Percentiles rank a stretch among this genome's conserved stretches.
These are phyloP conservation scores for Tolypocladium album DNA, from an alignment of 2,329 filamentous ascomycete genomes.

Conservation along the genomic window DNA sequence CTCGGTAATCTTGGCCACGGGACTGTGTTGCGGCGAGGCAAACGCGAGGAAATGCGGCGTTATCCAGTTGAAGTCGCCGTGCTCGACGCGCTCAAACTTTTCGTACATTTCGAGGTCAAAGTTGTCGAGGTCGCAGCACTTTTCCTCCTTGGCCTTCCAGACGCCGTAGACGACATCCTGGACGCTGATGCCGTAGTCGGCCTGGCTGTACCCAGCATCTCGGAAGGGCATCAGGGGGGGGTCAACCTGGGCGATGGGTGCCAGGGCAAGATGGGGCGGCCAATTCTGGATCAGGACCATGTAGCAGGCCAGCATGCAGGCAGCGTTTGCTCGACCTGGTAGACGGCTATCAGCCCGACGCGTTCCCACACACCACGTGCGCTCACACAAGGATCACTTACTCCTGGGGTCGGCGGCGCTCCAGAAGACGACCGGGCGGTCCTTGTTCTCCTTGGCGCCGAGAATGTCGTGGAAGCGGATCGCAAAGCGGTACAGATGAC, in stretches of 20 bases:
- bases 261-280: slow-evolving; percentile 90
- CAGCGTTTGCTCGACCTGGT: slow-evolving; percentile 78
- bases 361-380: not conserved
- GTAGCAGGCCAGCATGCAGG: slow-evolving; percentile 91
- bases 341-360: not conserved
- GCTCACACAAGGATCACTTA: slow-evolving; percentile 33
- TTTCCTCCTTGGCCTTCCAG: slow-evolving; percentile 97
- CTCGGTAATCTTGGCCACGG: slow-evolving; percentile 60
- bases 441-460: slow-evolving; percentile 81
- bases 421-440: slow-evolving; percentile 90
- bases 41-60: slow-evolving; percentile 93
- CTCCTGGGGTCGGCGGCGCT: slow-evolving; percentile 85
- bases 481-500: slow-evolving; percentile 92
- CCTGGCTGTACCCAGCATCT: slow-evolving; percentile 96
- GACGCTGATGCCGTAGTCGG: slow-evolving; percentile 89
- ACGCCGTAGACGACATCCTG: slow-evolving; percentile 98
- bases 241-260: slow-evolving; percentile 92
- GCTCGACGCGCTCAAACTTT: slow-evolving; percentile 87
- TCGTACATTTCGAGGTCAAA: slow-evolving; percentile 98
- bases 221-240: slow-evolving; percentile 98
- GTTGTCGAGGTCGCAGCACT: slow-evolving; percentile 80
- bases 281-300: slow-evolving; percentile 98
- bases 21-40: slow-evolving; percentile 81
- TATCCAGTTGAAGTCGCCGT: slow-evolving; percentile 99
- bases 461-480: slow-evolving; percentile 93